phyloP scores from a whole-genome alignment of 768 basidiomycete species.

The Pholiota conissans region DNA sequence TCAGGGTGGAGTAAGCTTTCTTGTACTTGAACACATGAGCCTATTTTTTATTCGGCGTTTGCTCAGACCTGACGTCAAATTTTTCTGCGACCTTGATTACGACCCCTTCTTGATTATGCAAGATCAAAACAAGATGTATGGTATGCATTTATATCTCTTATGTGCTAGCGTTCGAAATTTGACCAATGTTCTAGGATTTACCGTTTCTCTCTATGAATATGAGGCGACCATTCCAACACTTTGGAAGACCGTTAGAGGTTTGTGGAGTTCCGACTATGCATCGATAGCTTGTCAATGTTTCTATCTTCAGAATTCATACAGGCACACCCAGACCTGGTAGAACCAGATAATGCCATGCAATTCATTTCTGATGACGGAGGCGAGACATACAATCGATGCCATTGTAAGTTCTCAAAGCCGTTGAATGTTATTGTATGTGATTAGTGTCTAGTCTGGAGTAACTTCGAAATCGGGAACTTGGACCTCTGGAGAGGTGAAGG shows the following conservation, averaged over 20 bases:
- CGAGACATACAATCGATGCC: slow-evolving; percentile 72
- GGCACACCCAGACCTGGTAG: slow-evolving; percentile 57
- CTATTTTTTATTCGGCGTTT: not conserved
- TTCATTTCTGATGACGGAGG: slow-evolving; percentile 84
- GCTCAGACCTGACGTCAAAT: slow-evolving; percentile 77
- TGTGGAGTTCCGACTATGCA: slow-evolving; percentile 18
- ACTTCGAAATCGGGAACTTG: slow-evolving; percentile 88
- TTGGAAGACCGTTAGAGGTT: slow-evolving; percentile 77
- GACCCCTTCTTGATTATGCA: slow-evolving; percentile 91
- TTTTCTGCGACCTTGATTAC: slow-evolving; percentile 84
- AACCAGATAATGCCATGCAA: slow-evolving; percentile 71
- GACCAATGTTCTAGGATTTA: slow-evolving; percentile 57
- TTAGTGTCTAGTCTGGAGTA: slow-evolving; percentile 73
- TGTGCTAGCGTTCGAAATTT: slow-evolving; percentile 11
- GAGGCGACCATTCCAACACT: slow-evolving; percentile 83
- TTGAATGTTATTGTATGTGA: slow-evolving; percentile 9
- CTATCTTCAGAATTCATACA: slow-evolving; percentile 66
- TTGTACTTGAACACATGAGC: not conserved
- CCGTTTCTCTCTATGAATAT: slow-evolving; percentile 82
- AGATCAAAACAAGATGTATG: slow-evolving; percentile 82
- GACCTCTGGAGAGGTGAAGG: slow-evolving; percentile 84
- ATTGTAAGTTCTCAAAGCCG: slow-evolving; percentile 44
- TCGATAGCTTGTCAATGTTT: not conserved
- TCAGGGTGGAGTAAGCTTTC: slow-evolving; percentile 45
- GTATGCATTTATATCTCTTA: slow-evolving; percentile 37